A percentile compares a stretch with the other conserved stretches of the same genome.
phyloP scores from a whole-genome alignment of 345 rosid genomes.

The Kernera saxatilis region DNA sequence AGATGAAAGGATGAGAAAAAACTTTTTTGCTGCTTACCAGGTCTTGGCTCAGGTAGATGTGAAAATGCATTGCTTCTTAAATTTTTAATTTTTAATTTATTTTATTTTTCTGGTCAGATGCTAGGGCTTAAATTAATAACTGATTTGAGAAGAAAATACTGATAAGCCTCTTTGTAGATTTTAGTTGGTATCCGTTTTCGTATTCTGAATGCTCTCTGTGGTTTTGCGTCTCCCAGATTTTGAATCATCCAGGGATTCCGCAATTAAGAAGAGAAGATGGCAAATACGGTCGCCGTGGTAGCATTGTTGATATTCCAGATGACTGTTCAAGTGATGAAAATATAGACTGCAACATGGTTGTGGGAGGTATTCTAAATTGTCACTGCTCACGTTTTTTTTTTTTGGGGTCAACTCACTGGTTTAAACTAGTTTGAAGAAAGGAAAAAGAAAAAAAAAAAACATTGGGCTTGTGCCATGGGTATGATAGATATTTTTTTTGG shows the following conservation, averaged over 20 bases:
- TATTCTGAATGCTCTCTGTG: conserved; percentile 2
- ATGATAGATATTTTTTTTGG: neutral
- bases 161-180: neutral
- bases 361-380: conserved; percentile 55
- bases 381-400: neutral
- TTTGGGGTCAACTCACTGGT: too few relatives aligned
- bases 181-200: neutral
- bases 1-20: conserved; percentile 68
- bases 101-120: neutral
- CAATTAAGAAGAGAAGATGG: conserved; percentile 82
- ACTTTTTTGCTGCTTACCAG: conserved; percentile 98
- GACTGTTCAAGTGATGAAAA: conserved; percentile 97
- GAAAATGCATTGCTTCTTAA: neutral
- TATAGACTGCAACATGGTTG: conserved; percentile 57
- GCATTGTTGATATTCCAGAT: conserved; percentile 71
- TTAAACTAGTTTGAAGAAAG: neutral
- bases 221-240: conserved; percentile 54
- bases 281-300: conserved; percentile 55
- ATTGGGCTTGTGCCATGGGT: neutral
- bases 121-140: neutral
- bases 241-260: conserved; percentile 99
- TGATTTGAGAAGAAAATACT: neutral
- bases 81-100: neutral
- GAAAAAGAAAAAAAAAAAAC: neutral
- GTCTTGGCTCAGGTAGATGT: conserved; percentile 91